Evolutionary conservation across 306 rosid species (phyloP).

Genomic region (Glycine soja): DNA sequence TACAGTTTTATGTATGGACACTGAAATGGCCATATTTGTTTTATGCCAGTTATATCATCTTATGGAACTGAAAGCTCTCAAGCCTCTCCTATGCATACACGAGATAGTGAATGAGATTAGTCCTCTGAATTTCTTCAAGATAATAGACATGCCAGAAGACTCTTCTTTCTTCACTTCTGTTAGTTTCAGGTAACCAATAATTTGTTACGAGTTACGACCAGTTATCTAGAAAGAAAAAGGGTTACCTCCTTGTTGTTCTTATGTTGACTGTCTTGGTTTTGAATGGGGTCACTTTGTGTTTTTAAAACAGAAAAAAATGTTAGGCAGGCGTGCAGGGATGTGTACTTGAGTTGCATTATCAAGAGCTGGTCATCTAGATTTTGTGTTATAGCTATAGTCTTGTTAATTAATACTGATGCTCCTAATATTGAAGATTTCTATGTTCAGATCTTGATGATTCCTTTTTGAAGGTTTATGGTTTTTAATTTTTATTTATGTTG

Average conservation of each 20-base stretch:
- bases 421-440: background rate
- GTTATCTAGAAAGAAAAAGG: background rate
- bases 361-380: conserved; percentile 25
- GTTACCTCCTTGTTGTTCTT: conserved; percentile 3
- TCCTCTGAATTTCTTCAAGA: conserved; percentile 68
- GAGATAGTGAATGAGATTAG: conserved; percentile 55
- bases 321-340: background rate
- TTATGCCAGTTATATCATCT: conserved; percentile 65
- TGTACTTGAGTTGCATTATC: background rate
- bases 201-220: background rate
- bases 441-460: background rate
- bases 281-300: background rate
- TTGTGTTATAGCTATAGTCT: conserved; percentile 1
- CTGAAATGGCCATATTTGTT: conserved; percentile 36
- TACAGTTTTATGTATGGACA: conserved; percentile 23
- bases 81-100: conserved; percentile 60
- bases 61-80: conserved; percentile 65
- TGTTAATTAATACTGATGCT: background rate
- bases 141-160: conserved; percentile 74
- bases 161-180: conserved; percentile 61
- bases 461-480: conserved; percentile 24
- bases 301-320: background rate
- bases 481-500: conserved; percentile 22
- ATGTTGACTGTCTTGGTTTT: conserved; percentile 12
- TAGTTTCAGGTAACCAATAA: conserved; percentile 69